Conservation (phyloP, 768 basidiomycete species). For the Leccinum incarnatum region DNA sequence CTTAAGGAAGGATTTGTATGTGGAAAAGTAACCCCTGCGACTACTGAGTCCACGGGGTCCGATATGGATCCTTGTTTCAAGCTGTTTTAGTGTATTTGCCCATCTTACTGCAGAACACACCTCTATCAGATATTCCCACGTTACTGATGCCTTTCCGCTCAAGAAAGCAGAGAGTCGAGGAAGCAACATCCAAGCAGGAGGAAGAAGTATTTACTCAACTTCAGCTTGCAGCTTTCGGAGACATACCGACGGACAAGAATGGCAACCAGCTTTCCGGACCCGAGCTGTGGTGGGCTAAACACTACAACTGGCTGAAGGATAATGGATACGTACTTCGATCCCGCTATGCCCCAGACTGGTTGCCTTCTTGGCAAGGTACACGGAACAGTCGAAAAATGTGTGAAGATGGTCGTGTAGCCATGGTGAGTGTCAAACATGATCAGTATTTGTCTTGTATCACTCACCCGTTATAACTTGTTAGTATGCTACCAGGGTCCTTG, state of each 20-base stretch:
- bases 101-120: neutral
- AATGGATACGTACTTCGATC: conserved; percentile 13
- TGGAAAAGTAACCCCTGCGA: no score
- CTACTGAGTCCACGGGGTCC: conserved; percentile 5
- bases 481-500: conserved; percentile 17
- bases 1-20: no score
- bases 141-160: neutral
- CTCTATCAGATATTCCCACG: no score
- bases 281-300: conserved; percentile 16
- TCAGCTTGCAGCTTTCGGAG: neutral
- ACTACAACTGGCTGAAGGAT: conserved; percentile 10
- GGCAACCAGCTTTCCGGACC: conserved; percentile 2
- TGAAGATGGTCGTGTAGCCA: no score
- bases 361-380: no score
- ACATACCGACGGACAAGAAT: neutral
- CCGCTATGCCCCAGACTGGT: no score
- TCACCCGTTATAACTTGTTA: neutral
- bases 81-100: neutral
- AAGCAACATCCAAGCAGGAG: neutral
- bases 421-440: no score
- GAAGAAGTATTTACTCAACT: neutral
- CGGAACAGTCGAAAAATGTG: no score
- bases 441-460: no score
- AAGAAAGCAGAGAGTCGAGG: neutral
- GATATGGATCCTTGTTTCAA: neutral